Conservation (phyloP, 2,329 filamentous ascomycete genomes). For the Botrytis cinerea region DNA sequence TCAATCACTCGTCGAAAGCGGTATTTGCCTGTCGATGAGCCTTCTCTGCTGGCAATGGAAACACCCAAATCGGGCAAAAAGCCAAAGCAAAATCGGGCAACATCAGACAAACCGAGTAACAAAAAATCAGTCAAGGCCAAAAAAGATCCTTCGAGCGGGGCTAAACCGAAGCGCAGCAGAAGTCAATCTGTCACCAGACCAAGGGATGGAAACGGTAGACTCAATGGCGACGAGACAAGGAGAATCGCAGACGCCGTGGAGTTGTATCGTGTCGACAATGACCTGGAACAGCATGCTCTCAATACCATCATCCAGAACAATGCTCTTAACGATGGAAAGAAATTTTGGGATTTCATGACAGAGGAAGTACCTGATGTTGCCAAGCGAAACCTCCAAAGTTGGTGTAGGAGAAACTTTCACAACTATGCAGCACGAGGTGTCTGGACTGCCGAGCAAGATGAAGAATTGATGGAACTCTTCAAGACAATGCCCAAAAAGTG, state of each 20-base stretch:
- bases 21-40: constrained; percentile 24
- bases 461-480: constrained; percentile 52
- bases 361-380: constrained; percentile 52
- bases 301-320: constrained; percentile 48
- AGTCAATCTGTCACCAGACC: background rate
- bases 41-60: background rate
- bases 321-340: constrained; percentile 38
- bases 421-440: constrained; percentile 61
- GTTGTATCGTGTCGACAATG: constrained; percentile 48
- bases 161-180: constrained; percentile 8
- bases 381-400: constrained; percentile 56
- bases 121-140: background rate
- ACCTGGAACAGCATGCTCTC: constrained; percentile 49
- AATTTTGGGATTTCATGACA: constrained; percentile 55
- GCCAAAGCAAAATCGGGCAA: background rate
- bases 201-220: constrained; percentile 3
- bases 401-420: constrained; percentile 64
- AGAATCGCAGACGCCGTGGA: constrained; percentile 41
- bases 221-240: constrained; percentile 8
- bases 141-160: background rate
- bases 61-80: background rate
- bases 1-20: constrained; percentile 20
- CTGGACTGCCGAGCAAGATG: constrained; percentile 62
- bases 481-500: constrained; percentile 55
- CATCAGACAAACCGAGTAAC: background rate